Evolutionary conservation across 2,329 filamentous ascomycete genomes (phyloP), one percentile per base, ranked within the genome.

Genomic region (Kalaharituber pfeilii): DNA sequence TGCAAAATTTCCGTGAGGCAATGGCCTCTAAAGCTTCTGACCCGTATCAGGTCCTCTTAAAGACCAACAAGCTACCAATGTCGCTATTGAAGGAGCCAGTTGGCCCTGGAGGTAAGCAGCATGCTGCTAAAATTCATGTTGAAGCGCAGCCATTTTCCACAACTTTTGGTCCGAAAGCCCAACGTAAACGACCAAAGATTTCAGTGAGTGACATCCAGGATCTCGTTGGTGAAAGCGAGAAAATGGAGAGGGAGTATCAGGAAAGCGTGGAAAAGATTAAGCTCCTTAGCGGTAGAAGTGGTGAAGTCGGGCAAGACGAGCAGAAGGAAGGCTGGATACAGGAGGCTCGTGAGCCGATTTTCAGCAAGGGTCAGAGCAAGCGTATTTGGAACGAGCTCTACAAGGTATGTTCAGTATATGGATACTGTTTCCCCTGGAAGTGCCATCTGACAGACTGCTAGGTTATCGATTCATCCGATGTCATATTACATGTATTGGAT

Each of bases 41-140:
- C 66, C 91, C 91, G 0, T 95, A 94, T 69, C 82, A 84, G 57
- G 91, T 94, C 57, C 78, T 64, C 30, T 75, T 98, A 60, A 95
- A 95, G 73, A 84, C 84, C 62, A 96, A 96, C 70, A 96, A 96
- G 73, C 76, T 98, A 50, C 91, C 91, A 39, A 89, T 98, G 86
- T 89, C 81, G 62, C 72, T 98, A 67, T 94, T 98, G 66, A 77
- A 80, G 58, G 89, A 96, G 65, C 78, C 78, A 53, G 75, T 82
- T 55, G 76, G 80, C 49, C 77, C 81, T 62, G 89, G 94, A 64
- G 89, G 88, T 0, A 69, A 94, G 55, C 80, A 94, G 67, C 89
- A 96, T 69, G 78, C 84, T 66, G 89, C 89, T 36, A 96, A 94
- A 74, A 94, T 95, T 73, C 79, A 86, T 8, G 82, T 96, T 50